Evolutionary conservation across 2,329 filamentous ascomycete species (phyloP).

Genomic region (Triangularia verruculosa): DNA sequence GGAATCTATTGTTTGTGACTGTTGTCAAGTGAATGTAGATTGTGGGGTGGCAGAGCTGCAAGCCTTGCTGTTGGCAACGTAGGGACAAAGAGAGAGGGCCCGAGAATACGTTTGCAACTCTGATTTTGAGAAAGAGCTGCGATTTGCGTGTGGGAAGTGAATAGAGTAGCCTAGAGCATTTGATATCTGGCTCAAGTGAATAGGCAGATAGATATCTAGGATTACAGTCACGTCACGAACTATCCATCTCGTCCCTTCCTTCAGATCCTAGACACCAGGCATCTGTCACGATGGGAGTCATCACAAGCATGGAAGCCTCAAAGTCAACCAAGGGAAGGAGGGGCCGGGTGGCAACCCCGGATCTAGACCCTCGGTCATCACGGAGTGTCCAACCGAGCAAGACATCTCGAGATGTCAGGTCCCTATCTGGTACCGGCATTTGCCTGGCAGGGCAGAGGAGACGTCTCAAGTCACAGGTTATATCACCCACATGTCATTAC

Average conservation of each 20-base stretch:
- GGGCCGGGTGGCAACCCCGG: neutral
- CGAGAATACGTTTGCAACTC: neutral
- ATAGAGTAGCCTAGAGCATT: neutral
- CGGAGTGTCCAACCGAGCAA: neutral
- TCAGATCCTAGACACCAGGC: neutral
- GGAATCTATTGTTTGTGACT: neutral
- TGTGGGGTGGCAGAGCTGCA: neutral
- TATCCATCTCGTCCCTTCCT: neutral
- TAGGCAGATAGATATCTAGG: neutral
- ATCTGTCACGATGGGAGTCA: neutral
- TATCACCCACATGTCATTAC: conserved; percentile 19
- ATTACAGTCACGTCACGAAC: neutral
- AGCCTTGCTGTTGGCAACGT: neutral
- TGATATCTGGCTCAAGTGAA: neutral
- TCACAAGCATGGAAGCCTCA: neutral
- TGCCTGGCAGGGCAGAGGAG: conserved; percentile 13
- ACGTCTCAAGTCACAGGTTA: neutral
- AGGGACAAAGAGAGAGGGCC: neutral
- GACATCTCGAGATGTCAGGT: neutral
- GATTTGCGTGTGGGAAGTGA: neutral
- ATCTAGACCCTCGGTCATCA: neutral
- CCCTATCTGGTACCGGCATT: conserved; percentile 10
- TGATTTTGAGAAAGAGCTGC: neutral
- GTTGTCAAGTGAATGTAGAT: neutral
- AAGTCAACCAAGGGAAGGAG: neutral